These are phyloP conservation scores for Cyberlindnera sargentensis DNA, from an alignment of 805 yeast species.

Conservation along the genomic window DNA sequence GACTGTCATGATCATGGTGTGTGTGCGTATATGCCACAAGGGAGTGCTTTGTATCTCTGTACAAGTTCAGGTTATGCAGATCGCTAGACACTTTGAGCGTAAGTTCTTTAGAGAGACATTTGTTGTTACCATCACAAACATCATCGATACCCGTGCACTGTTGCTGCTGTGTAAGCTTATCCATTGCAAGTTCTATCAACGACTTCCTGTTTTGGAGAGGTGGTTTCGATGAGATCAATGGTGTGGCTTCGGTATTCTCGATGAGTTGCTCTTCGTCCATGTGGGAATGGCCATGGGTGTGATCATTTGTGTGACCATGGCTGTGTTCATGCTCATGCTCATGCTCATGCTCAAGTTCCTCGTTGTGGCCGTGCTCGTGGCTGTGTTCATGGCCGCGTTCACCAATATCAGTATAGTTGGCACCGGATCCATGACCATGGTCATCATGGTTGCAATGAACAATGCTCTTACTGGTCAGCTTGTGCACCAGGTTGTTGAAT, in stretches of 20 bases:
- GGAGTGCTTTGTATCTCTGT: conserved; percentile 14
- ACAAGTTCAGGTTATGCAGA: conserved; percentile 20
- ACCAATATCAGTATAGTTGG: too few relatives aligned
- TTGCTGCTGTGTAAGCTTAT: conserved; percentile 7
- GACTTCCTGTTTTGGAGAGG: conserved; percentile 6
- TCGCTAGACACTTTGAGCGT: conserved; percentile 20
- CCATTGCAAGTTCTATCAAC: conserved; percentile 7
- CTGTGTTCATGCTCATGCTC: conserved; percentile 8
- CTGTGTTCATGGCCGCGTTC: conserved; percentile 10
- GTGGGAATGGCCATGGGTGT: conserved; percentile 1
- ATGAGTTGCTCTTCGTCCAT: conserved; percentile 3
- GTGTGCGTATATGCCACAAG: conserved; percentile 20
- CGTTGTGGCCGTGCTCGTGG: conserved; percentile 12
- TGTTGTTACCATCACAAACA: conserved; percentile 15
- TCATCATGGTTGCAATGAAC: conserved; percentile 78
- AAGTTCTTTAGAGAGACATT: conserved; percentile 12
- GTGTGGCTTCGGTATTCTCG: neutral
- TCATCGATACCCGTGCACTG: conserved; percentile 18
- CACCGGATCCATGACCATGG: conserved; percentile 18
- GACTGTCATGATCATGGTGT: too few relatives aligned
- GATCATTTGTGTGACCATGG: conserved; percentile 1
- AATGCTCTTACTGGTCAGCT: conserved; percentile 70
- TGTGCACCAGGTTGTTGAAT: conserved; percentile 63
- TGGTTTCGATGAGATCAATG: neutral
- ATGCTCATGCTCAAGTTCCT: conserved; percentile 4